These are phyloP conservation scores for Candida buenavistaensis DNA, from an alignment of 1,139 yeast genomes.

Conservation along the genomic window DNA sequence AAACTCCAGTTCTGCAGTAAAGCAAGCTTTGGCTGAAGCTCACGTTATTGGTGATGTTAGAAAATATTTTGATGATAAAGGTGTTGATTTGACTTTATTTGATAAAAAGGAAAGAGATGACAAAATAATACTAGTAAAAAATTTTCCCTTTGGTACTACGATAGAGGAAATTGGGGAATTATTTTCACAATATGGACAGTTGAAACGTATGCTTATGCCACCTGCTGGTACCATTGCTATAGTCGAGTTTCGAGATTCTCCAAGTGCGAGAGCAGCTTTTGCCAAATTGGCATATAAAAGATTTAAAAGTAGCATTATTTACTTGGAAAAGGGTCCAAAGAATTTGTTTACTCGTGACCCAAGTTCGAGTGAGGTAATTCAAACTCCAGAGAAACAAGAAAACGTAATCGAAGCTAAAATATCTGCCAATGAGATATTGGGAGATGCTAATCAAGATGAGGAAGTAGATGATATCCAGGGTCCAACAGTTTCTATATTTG, in stretches of 20 bases:
- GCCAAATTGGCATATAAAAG: constrained; percentile 83
- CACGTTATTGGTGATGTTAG: constrained; percentile 92
- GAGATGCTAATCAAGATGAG: constrained; percentile 40
- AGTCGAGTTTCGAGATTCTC: constrained; percentile 82
- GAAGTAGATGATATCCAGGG: constrained; percentile 49
- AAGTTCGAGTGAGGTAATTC: constrained; percentile 31
- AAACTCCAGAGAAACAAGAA: constrained; percentile 12
- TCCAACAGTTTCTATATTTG: constrained; percentile 82
- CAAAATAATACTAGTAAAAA: constrained; percentile 76
- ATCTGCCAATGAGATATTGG: constrained; percentile 29
- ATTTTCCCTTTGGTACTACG: constrained; percentile 86
- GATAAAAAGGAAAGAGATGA: constrained; percentile 77
- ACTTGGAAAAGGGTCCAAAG: constrained; percentile 92
- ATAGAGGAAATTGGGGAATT: constrained; percentile 77
- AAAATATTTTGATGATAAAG: constrained; percentile 78
- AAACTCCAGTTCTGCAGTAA: constrained; percentile 87
- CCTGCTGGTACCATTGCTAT: constrained; percentile 97
- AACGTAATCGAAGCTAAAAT: constrained; percentile 34
- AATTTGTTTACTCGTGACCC: constrained; percentile 71
- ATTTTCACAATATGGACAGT: constrained; percentile 76
- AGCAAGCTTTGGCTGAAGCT: constrained; percentile 97
- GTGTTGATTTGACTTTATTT: constrained; percentile 80
- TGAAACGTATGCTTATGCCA: constrained; percentile 85
- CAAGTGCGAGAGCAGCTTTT: constrained; percentile 88
- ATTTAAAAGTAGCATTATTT: constrained; percentile 80